Evolutionary conservation across 768 basidiomycete genomes (phyloP).

Genomic region (Artomyces pyxidatus): DNA sequence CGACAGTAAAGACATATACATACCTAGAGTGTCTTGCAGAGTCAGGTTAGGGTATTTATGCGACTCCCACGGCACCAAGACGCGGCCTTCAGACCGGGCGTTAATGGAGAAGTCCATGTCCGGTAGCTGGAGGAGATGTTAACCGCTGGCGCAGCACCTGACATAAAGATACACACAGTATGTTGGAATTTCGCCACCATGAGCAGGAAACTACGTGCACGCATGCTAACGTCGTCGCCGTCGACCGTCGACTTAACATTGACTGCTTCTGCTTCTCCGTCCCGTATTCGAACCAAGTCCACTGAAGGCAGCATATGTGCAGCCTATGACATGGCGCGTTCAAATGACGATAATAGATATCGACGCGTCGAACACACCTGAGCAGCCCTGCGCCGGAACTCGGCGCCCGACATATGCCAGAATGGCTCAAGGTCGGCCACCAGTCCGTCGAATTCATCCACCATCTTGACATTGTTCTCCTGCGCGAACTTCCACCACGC

Average conservation of each 20-base stretch:
- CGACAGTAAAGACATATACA: constrained; percentile 6
- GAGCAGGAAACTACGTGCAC: constrained; percentile 66
- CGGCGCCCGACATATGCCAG: constrained; percentile 64
- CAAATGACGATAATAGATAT: constrained; percentile 1
- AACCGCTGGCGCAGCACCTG: neutral
- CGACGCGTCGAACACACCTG: constrained; percentile 36
- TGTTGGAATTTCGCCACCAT: constrained; percentile 69
- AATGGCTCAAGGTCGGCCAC: constrained; percentile 78
- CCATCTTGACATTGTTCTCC: constrained; percentile 63
- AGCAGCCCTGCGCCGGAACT: constrained; percentile 54
- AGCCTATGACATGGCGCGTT: constrained; percentile 25
- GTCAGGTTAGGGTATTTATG: constrained; percentile 67
- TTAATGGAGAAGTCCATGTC: constrained; percentile 96
- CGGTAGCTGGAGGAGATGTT: constrained; percentile 50
- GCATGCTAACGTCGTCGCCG: constrained; percentile 64
- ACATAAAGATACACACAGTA: constrained; percentile 33
- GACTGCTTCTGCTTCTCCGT: constrained; percentile 53
- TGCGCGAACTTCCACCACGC: constrained; percentile 80
- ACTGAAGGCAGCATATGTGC: constrained; percentile 77
- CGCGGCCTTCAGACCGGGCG: constrained; percentile 86
- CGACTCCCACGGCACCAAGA: constrained; percentile 91
- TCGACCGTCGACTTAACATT: constrained; percentile 48
- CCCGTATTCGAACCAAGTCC: constrained; percentile 72
- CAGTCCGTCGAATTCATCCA: constrained; percentile 88
- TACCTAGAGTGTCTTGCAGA: constrained; percentile 26